Evolutionary conservation across 805 yeast species (phyloP).

Genomic region (Wickerhamomyces sydowiorum): DNA sequence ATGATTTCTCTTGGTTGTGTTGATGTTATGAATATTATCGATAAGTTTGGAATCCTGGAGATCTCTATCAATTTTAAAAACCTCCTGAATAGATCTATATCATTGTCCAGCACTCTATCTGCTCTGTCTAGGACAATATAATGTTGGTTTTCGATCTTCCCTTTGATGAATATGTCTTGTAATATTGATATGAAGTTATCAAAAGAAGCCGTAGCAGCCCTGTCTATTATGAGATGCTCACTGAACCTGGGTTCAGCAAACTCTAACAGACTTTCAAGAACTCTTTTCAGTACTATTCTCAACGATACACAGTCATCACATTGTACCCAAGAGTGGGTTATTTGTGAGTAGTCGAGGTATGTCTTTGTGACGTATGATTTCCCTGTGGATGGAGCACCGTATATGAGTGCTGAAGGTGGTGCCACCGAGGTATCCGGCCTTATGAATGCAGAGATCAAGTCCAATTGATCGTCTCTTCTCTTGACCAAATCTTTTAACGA

Average conservation of each 20-base stretch:
- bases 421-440: conserved; percentile 4
- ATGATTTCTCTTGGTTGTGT: conserved; percentile 12
- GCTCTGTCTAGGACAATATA: conserved; percentile 20
- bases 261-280: conserved; percentile 3
- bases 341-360: conserved; percentile 6
- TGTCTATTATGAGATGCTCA: conserved; percentile 5
- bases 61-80: conserved; percentile 18
- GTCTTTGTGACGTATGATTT: conserved; percentile 13
- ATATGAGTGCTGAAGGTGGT: conserved; percentile 5
- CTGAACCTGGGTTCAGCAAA: conserved; percentile 8
- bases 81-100: conserved; percentile 8
- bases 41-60: conserved; percentile 9
- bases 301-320: conserved; percentile 23
- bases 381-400: conserved; percentile 20
- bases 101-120: conserved; percentile 20
- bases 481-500: not conserved
- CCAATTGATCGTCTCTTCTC: conserved; percentile 14
- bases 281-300: conserved; percentile 18
- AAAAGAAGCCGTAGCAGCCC: conserved; percentile 12
- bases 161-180: conserved; percentile 6
- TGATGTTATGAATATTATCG: conserved; percentile 15
- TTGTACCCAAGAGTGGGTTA: conserved; percentile 12
- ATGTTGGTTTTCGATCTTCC: conserved; percentile 10
- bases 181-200: conserved; percentile 16
- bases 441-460: conserved; percentile 12